Base-by-base conservation (phyloP, 805 yeast species). In the Kuraishia ogatae region DNA sequence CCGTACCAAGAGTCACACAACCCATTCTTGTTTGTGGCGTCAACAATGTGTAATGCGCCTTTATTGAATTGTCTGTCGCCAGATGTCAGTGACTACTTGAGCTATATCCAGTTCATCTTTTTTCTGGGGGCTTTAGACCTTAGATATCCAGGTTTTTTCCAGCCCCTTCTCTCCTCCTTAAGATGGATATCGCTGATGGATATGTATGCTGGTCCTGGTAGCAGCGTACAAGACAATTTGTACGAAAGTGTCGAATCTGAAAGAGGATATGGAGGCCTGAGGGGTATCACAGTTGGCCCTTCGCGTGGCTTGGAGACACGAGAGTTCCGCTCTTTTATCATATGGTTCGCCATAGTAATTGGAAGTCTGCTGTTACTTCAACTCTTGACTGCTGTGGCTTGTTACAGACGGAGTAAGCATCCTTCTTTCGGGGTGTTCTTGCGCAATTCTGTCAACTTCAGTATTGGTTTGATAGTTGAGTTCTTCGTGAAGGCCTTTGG, bases 111-210 rank as follows among this genome's bases (percentile, higher is more conserved):
- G 62, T 84, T 78, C 68, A 78, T 83, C 1, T 74, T 82, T 49
- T 80, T 83, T 62, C 72, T 79, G 60, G 80, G 79, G 5, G 85
- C 81, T 2, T 68, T 85, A 28, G 75, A 76, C 58, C 63, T 85
- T 20, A 68, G 72, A 24, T 85, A 80, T 60, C 90, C 91, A 0
- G 88, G 86, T 0, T 83, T 79, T 61, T 80, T 76, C 56, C 85
- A 78, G 57, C 86, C 86, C 0, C 64, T 80, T 15, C 65, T 82
- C 51, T 71, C 81, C 2, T 67, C 74, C 17, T 61, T 80, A 20
- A 66, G 80, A 19, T 84, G 89, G 89, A 69, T 78, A 48, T 79
- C 83, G 1, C 66, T 85, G n/a, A 64, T 82, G 55, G 76, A 55
- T 39, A 35, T 61, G 22, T 24, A 55, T 6, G 46, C 54, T 19